These are phyloP conservation scores for Alternaria angustiovoidea DNA, from an alignment of 2,329 filamentous ascomycete species.

Conservation along the genomic window DNA sequence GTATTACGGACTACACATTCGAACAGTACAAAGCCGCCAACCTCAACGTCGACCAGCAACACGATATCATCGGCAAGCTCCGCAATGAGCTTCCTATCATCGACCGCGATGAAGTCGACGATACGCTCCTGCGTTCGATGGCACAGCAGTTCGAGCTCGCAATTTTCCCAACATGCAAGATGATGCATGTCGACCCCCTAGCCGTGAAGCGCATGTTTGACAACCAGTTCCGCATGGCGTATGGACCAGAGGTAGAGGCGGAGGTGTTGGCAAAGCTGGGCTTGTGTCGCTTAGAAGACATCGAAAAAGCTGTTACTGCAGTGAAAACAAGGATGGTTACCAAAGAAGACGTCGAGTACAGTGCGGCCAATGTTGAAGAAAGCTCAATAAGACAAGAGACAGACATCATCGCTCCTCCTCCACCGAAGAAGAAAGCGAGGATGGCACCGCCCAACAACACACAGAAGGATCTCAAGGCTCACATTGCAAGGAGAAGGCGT, in stretches of 20 bases:
- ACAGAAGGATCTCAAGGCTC: background rate
- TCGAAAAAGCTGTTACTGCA: background rate
- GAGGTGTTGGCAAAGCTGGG: background rate
- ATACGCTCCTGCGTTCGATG: background rate
- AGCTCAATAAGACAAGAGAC: no score
- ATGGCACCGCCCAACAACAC: background rate
- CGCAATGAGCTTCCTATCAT: conserved; percentile 14
- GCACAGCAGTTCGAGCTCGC: conserved; percentile 8
- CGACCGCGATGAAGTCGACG: conserved; percentile 16
- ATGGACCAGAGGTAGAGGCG: background rate
- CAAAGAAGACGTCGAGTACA: background rate
- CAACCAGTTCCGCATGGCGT: conserved; percentile 11
- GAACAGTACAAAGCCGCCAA: conserved; percentile 16
- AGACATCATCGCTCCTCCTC: background rate
- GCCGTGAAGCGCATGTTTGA: conserved; percentile 19
- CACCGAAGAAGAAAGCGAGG: background rate
- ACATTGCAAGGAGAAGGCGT: background rate
- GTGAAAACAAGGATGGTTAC: background rate
- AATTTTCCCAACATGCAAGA: conserved; percentile 12
- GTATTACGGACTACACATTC: conserved; percentile 5
- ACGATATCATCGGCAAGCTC: conserved; percentile 12
- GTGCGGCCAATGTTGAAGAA: background rate
- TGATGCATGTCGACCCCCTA: conserved; percentile 15
- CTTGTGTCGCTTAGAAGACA: background rate
- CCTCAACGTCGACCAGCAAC: conserved; percentile 10